Base-by-base conservation (phyloP, 305 asterid species). In the Fraxinus dipetala region DNA sequence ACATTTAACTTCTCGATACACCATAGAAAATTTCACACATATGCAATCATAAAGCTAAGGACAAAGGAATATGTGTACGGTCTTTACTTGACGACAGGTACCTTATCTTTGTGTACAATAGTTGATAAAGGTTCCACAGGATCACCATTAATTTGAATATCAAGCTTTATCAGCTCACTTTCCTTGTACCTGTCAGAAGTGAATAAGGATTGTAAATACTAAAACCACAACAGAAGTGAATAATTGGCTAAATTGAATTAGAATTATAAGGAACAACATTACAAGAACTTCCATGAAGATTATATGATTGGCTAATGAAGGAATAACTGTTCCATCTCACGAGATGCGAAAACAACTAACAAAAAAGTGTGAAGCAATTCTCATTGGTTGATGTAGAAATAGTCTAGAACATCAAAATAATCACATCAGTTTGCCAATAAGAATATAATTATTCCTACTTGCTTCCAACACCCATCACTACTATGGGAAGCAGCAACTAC, bases 91-190 rank as follows among this genome's bases (percentile, higher is more conserved):
- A 77, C 54, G 61, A 35, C 63, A 43, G 61, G 78, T 89, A 92
- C 99, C 98, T 96, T 96, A 89, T 96, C 99, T 86, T 91, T 96
- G 80, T 96, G 99, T 74, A 96, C 99, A 77, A 94, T 96, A 81
- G 98, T 96, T 38, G 99, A 93, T 79, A 96, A 90, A 79, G 98
- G 99, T 84, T 96, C 99, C 86, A 96, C 98, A 22, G 87, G 88
- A 13, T 96, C 99, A 78, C 98, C 97, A 75, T 89, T 93, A 73
- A 96, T 96, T 85, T 91, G 94, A 88, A 96, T 92, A 88, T 96
- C 99, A 81, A 94, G 99, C 95, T 94, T 96, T 86, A 94, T 89
- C 78, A 96, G 85, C 86, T 96, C 95, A 88, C 97, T 94, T 87
- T 93, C 96, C 86, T 77, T 91, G 75, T 94, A 94, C 90, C 99